Evolutionary conservation across 2,329 filamentous ascomycete genomes (phyloP), one percentile per base, ranked within the genome.

Genomic region (Colletotrichum sp.): DNA sequence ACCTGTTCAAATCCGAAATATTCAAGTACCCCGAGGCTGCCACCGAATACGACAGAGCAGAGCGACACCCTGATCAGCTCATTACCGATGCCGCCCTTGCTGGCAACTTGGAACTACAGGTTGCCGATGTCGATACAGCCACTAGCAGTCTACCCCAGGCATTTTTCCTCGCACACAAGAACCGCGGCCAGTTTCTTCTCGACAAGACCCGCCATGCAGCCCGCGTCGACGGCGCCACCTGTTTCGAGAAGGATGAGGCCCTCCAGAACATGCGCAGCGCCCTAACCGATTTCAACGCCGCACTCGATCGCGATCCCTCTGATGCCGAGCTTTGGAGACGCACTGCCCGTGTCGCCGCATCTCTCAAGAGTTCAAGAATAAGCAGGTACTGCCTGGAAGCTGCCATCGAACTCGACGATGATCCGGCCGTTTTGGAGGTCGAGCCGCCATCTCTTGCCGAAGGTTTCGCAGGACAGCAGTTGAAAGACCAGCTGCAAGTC

Each of bases 131-230:
- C 65, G 95, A 98, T 78, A 93, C 92, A 32, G 92, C 93, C 3
- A 95, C 93, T 18, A 97, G 94, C 81, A 96, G 94, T 65, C 87
- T 99, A 12, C 93, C 95, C 0, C 96, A 98, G 81, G 96, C 98
- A 13, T 89, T 99, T 24, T 98, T 98, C 81, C 90, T 99, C 9
- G 95, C 96, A 2, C 95, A 98, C 88, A 99, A 99, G 84, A 99
- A 99, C 80, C 93, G 96, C 85, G 97, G 96, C 57, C 95, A 99
- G 81, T 98, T 98, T 82, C 88, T 94, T 74, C 88, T 99, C n/a
- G 96, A 99, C 82, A 87, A 86, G 74, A 91, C 94, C 79, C 92
- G 89, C 79, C 86, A 91, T 83, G 89, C 85, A 63, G 83, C 86
- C 13, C 86, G 85, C 34, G 77, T 79, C 4, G 75, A 80, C 12